phyloP scores from a whole-genome alignment of 306 rosid genomes.

The Acmispon strigosus region DNA sequence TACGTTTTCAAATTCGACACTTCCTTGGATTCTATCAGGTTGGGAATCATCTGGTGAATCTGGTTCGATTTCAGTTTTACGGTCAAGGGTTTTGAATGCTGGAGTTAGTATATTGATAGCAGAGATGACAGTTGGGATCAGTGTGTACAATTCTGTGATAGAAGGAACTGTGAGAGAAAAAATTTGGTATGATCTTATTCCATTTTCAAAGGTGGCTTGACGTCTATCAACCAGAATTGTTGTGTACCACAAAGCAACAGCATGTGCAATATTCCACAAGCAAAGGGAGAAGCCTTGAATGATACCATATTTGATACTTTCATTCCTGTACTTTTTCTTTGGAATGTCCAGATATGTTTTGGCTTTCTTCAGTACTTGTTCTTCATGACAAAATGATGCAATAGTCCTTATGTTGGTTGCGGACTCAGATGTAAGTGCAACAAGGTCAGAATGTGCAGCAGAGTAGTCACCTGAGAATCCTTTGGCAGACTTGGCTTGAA shows the following conservation, averaged over 20 bases:
- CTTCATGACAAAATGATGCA: slow-evolving; percentile 86
- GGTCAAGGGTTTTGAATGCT: slow-evolving; percentile 70
- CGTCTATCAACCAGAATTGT: slow-evolving; percentile 49
- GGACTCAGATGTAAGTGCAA: slow-evolving; percentile 74
- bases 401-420: slow-evolving; percentile 74
- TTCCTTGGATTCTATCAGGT: slow-evolving; percentile 45
- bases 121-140: slow-evolving; percentile 76
- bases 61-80: slow-evolving; percentile 65
- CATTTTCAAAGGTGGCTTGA: slow-evolving; percentile 57
- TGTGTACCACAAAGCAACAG: slow-evolving; percentile 87
- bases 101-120: slow-evolving; percentile 74
- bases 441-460: slow-evolving; percentile 61
- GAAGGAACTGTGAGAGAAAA: slow-evolving; percentile 94
- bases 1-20: slow-evolving; percentile 51
- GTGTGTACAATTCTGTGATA: slow-evolving; percentile 81
- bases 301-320: slow-evolving; percentile 67
- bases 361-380: slow-evolving; percentile 55
- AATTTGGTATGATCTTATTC: slow-evolving; percentile 83
- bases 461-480: slow-evolving; percentile 82
- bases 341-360: slow-evolving; percentile 52
- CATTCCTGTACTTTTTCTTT: slow-evolving; percentile 52
- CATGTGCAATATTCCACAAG: slow-evolving; percentile 93
- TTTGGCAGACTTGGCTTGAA: slow-evolving; percentile 86
- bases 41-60: slow-evolving; percentile 44
- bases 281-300: slow-evolving; percentile 80